Base-by-base conservation (phyloP, 139 green algal species). In the Coccomyxa sp. region DNA sequence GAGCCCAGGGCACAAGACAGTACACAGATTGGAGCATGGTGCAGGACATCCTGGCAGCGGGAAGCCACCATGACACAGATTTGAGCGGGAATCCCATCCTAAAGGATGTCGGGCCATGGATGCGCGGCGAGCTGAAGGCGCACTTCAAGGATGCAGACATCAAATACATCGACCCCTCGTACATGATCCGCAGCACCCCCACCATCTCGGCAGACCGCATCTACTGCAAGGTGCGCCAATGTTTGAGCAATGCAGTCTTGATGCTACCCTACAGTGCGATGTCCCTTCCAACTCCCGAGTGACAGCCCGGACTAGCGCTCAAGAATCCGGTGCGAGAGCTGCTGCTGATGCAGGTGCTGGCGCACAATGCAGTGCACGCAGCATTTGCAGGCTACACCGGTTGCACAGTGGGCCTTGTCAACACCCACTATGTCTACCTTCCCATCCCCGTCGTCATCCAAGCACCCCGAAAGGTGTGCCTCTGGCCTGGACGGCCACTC, bases 371-470 rank as follows among this genome's bases (percentile, higher is more conserved):
- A 22, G 94, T 99, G 70, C 95, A 99, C 78, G 95, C 86, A 8
- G 94, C 95, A 0, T 98, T 99, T 89, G 95, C 93, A 1, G 95
- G 93, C 39, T 95, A 87, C 84, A 95, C 88, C 4, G 89, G 88
- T 27, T 81, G 91, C 35, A 93, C 91, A 4, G 77, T 77, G 36
- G 95, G 93, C 0, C 87, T 99, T 73, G 92, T 98, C 70, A 98
- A 98, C 91, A 98, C 93, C 6, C 95, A 99, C 86, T 98, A 97
- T 82, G 90, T 93, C 39, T 95, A 94, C 80, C 82, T 98, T 39
- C 93, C 93, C 73, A 97, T 97, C 74, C 92, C 91, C 39, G 83
- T 94, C 31, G 91, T 99, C 87, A 98, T 98, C 78, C 76, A 87
- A 69, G 78, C 85, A 39, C 86, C 91, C 5, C 80, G 91, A 70